Conservation (phyloP, 805 yeast genomes). For the Pichia cabralensis region DNA sequence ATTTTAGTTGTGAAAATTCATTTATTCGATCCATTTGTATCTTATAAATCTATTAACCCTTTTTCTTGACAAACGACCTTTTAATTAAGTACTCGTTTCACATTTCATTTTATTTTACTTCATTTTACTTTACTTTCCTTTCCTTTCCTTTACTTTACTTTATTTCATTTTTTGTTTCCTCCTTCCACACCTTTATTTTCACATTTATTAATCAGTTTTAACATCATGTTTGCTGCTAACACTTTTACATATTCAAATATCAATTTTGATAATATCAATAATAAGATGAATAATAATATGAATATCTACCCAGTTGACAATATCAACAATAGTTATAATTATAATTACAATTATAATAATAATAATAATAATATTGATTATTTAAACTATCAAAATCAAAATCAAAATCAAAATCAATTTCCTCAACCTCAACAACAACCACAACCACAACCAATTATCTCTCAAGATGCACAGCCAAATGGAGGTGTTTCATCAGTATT, state of each 20-base stretch:
- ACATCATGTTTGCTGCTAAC: neutral
- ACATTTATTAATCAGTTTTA: too few species aligned
- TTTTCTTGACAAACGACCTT: constrained; percentile 7
- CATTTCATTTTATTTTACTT: neutral
- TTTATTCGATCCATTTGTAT: too few species aligned
- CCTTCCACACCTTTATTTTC: too few species aligned
- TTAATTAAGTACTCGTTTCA: constrained; percentile 9
- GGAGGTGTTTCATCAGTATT: constrained; percentile 75
- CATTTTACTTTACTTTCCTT: neutral
- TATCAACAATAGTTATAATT: constrained; percentile 1
- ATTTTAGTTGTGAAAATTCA: too few species aligned
- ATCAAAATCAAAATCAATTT: neutral
- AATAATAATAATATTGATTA: neutral
- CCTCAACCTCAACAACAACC: neutral
- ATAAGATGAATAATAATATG: neutral
- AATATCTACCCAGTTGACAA: neutral
- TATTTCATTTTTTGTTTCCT: too few species aligned
- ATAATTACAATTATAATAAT: neutral
- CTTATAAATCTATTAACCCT: too few species aligned
- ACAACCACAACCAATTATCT: constrained; percentile 10
- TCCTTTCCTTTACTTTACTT: too few species aligned
- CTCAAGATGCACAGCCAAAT: constrained; percentile 16
- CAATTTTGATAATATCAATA: neutral
- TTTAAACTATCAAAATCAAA: neutral
- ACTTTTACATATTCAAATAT: too few species aligned